These are phyloP conservation scores for Hordeum vulgare DNA, from an alignment of 176 grass and related monocot species.

Conservation along the genomic window MorexV3_pseudomolecules_assembly NC_058521.1:164753632-164754131, in stretches of 20 bases:
- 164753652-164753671: constrained; percentile 34
- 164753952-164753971: constrained; percentile 39
- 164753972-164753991: constrained; percentile 32
- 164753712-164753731: constrained; percentile 50
- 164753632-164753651: constrained; percentile 47
- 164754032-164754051: not conserved
- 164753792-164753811: constrained; percentile 66
- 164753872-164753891: constrained; percentile 56
- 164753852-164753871: constrained; percentile 54
- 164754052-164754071: constrained; percentile 49
- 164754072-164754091: constrained; percentile 53
- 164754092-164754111: constrained; percentile 51
- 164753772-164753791: constrained; percentile 69
- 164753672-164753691: constrained; percentile 55
- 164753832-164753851: constrained; percentile 53
- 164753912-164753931: constrained; percentile 12
- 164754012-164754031: not conserved
- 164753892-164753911: constrained; percentile 37
- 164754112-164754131: not conserved
- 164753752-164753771: constrained; percentile 61
- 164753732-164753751: constrained; percentile 44
- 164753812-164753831: constrained; percentile 59
- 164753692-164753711: constrained; percentile 76
- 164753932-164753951: constrained; percentile 38
- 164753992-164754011: not conserved